Evolutionary conservation across 2,329 filamentous ascomycete genomes (phyloP).

Genomic region (Lasiodiplodia gonubiensis): DNA sequence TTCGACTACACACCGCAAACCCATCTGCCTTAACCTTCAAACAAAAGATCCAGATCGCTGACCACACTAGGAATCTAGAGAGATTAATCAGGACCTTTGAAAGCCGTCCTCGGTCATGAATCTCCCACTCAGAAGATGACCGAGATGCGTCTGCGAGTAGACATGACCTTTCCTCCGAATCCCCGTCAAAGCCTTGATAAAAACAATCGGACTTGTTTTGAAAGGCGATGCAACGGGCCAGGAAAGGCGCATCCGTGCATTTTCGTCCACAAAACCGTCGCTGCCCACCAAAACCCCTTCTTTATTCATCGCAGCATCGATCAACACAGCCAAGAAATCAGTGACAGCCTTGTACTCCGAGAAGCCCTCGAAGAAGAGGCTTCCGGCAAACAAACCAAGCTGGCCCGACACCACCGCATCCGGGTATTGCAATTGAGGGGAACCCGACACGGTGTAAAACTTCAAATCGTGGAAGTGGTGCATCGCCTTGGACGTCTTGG

Average conservation of each 20-base stretch:
- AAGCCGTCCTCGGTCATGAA: not conserved
- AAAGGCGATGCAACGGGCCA: conserved; percentile 6
- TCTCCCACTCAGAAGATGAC: not conserved
- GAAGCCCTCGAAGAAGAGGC: conserved; percentile 5
- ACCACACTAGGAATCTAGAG: too few species aligned
- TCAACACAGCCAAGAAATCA: not conserved
- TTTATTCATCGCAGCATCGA: not conserved
- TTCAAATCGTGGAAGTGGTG: not conserved
- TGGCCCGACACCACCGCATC: not conserved
- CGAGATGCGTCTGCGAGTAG: conserved; percentile 5
- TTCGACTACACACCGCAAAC: too few species aligned
- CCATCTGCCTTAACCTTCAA: too few species aligned
- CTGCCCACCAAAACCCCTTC: not conserved
- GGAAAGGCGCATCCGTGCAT: not conserved
- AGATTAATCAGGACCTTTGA: not conserved
- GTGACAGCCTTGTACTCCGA: not conserved
- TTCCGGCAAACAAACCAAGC: conserved; percentile 7
- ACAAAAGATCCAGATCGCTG: too few species aligned
- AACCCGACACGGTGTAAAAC: not conserved
- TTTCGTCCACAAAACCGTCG: not conserved
- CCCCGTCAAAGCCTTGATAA: conserved; percentile 6
- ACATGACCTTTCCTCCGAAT: conserved; percentile 14
- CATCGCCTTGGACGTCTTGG: conserved; percentile 8
- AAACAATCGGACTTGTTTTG: not conserved
- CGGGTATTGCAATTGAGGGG: not conserved